Base-by-base conservation (phyloP, 192 early-diverging fungal genomes). In the Haplosporangium gracile region DNA sequence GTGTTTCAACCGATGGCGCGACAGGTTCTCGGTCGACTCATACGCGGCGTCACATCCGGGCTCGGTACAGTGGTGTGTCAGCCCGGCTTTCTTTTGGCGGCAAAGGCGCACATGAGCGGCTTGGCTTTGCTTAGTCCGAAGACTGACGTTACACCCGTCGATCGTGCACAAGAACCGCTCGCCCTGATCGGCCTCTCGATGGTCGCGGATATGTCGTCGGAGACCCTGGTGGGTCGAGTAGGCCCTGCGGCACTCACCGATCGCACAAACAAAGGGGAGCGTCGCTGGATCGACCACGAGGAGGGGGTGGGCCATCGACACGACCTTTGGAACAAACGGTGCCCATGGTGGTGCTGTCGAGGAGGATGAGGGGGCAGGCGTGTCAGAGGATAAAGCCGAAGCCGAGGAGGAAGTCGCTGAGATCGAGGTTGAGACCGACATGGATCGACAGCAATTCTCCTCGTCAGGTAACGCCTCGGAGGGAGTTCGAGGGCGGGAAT, bases 21-120 rank as follows among this genome's bases (percentile, higher is more conserved):
- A 77, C 49, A 86, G 72, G 68, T 86, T 86, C 38, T 86, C 84
- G 70, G 70, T 86, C 40, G 84, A 81, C 0, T 60, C 71, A 73
- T 86, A 86, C 8, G 84, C 65, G 5, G 79, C 74, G 26, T 81
- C 76, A 49, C 84, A 86, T 11, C 79, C 84, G 26, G 79, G 70
- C 49, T 86, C 84, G 24, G 84, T 75, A 38, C 84, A 86, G 9
- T 53, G 32, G 68, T 81, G 75, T 2, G 81, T 57, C 74, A 24
- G 32, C 65, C 78, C 79, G n/a, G 78, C 47, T n/a, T 36, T 39
- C 68, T 86, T 86, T 75, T 86, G 79, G 38, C 81, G 80, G 65
- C 84, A 86, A 8, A 86, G 69, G 4, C 79, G 68, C 15, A 86
- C 65, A 75, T 86, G 84, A 2, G 84, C 84, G 0, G 75, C 63